A percentile compares a stretch with the other conserved stretches of the same genome.
Conservation (phyloP, 129 eudicot genomes). For the Chrysanthemum seticuspe region DNA sequence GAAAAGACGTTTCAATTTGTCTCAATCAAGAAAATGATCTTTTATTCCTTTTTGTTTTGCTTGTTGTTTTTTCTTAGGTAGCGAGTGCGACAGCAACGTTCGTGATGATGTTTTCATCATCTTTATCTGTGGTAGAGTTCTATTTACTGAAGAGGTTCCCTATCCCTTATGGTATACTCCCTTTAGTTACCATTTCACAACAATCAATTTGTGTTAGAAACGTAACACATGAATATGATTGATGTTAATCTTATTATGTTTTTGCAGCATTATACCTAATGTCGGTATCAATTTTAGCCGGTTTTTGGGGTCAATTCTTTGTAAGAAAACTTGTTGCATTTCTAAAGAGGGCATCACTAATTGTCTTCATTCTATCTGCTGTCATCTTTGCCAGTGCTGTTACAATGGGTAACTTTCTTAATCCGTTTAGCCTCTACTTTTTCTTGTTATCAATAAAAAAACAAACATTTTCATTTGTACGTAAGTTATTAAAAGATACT, state of each 20-base stretch:
- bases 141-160: conserved; percentile 89
- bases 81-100: conserved; percentile 98
- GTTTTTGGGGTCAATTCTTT: conserved; percentile 88
- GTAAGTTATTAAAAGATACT: too few species aligned
- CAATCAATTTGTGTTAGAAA: neutral
- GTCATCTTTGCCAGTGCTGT: conserved; percentile 93
- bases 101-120: conserved; percentile 96
- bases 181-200: neutral
- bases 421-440: neutral
- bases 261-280: conserved; percentile 83
- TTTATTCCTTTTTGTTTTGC: neutral
- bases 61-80: conserved; percentile 37
- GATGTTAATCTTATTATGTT: neutral
- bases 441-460: too few species aligned
- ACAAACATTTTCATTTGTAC: too few species aligned
- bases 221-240: conserved; percentile 2
- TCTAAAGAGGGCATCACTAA: conserved; percentile 70
- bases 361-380: conserved; percentile 89
- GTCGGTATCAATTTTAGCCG: conserved; percentile 68
- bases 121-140: conserved; percentile 90
- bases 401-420: conserved; percentile 68
- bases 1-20: neutral
- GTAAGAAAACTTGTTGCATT: conserved; percentile 65
- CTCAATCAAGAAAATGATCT: conserved; percentile 9
- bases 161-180: conserved; percentile 68